Conservation (phyloP, 2,329 filamentous ascomycete species). For the Nemania bipapillata region DNA sequence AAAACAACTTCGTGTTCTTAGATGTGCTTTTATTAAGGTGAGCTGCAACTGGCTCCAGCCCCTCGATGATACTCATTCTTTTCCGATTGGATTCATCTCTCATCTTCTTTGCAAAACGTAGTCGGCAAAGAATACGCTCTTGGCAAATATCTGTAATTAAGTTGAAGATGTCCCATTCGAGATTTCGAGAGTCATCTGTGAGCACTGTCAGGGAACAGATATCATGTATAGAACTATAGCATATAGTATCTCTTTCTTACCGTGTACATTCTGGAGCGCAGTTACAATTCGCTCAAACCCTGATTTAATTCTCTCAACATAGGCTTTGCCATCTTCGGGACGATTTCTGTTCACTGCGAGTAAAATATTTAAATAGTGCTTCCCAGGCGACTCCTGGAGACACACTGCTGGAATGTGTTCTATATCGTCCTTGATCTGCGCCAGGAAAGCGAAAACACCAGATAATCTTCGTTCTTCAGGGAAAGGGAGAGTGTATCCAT, state of each 20-base stretch:
- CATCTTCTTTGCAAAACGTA: conserved; percentile 13
- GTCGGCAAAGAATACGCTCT: conserved; percentile 38
- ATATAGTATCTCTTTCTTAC: neutral
- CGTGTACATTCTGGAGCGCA: neutral
- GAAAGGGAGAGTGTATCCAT: conserved; percentile 49
- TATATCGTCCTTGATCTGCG: conserved; percentile 46
- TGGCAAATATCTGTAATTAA: conserved; percentile 31
- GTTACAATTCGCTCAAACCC: conserved; percentile 17
- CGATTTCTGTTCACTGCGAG: conserved; percentile 51
- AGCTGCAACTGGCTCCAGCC: conserved; percentile 7
- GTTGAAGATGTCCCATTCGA: conserved; percentile 41
- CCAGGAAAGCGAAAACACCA: conserved; percentile 51
- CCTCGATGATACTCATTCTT: conserved; percentile 6
- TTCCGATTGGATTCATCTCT: neutral
- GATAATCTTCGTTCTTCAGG: conserved; percentile 49
- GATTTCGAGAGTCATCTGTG: neutral
- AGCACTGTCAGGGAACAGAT: neutral
- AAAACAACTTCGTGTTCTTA: conserved; percentile 37
- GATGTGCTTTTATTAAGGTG: conserved; percentile 37
- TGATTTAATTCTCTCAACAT: neutral
- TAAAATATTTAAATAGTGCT: conserved; percentile 44
- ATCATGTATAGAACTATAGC: neutral
- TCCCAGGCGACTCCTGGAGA: conserved; percentile 43
- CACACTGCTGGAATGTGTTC: conserved; percentile 53
- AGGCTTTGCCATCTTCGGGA: neutral